Evolutionary conservation across 352 stramenopile species (phyloP).

Genomic region (Phytophthora multivora): DNA sequence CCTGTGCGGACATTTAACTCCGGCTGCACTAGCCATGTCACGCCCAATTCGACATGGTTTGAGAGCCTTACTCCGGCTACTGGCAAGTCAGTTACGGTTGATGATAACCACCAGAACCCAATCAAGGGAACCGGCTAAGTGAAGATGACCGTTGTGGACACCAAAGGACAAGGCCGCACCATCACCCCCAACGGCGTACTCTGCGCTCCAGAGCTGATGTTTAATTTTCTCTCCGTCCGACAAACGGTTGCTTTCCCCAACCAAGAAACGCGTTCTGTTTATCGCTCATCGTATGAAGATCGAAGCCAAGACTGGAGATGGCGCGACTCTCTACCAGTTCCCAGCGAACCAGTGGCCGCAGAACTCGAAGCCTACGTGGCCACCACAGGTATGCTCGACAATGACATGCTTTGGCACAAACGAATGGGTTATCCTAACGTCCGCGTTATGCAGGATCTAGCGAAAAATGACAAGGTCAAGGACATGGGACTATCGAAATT

Average conservation of each 20-base stretch:
- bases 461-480: neutral
- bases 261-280: conserved; percentile 18
- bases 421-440: neutral
- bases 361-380: neutral
- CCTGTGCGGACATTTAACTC: neutral
- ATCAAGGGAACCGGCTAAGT: conserved; percentile 11
- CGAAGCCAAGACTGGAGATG: neutral
- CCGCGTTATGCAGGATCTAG: conserved; percentile 1
- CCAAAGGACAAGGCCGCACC: no score
- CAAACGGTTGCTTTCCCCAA: no score
- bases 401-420: neutral
- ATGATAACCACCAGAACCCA: conserved; percentile 6
- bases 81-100: conserved; percentile 15
- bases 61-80: neutral
- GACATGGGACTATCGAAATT: neutral
- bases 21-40: conserved; percentile 10
- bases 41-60: conserved; percentile 10
- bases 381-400: neutral
- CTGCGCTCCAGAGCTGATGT: neutral
- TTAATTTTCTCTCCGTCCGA: no score
- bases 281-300: neutral
- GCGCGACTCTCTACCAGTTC: neutral
- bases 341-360: no score
- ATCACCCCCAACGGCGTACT: conserved; percentile 9
- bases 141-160: no score